Base-by-base conservation (phyloP, 2,329 filamentous ascomycete genomes). In the Pseudogymnoascus sp. region DNA sequence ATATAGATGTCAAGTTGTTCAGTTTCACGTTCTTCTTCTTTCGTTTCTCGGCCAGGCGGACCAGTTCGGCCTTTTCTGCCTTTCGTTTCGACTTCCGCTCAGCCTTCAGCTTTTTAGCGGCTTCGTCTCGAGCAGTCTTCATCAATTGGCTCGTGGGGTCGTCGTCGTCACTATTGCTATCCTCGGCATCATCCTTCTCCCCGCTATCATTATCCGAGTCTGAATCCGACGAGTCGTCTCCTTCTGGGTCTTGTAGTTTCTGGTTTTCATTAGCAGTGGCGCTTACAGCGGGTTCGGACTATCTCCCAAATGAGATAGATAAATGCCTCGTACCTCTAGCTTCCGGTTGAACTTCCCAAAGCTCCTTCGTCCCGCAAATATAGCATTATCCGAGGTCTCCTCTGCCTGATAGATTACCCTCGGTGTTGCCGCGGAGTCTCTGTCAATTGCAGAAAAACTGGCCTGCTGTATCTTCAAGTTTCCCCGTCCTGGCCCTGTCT, bases 1-100 rank as follows among this genome's bases (percentile, higher is more conserved):
- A 89, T 56, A 90, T 84, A 1, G 84, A 87, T 4, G 79, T 81
- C 63, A 86, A 72, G 23, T 79, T 79, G 70, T 87, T 87, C 63
- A 91, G 75, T 65, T 87, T 86, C 61, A 90, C 79, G 63, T 88
- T 84, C 72, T 87, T 88, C 73, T 85, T 85, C 69, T 83, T 81
- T 50, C 85, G 78, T 70, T 82, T 80, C 44, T 84, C 82, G 6
- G 83, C 81, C 16, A 86, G 73, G 67, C 84, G 78, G 66, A 76
- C 75, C 11, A 77, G 74, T 66, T 79, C 80, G 23, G 75, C 75
- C 60, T 77, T 77, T 64, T 81, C 80, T 25, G 75, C 75, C 59
- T 80, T 79, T 68, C 77, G 78, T 69, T 79, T 80, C 40, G 76
- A 75, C 68, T 77, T 71, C 73, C 77, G 75, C 60, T 78, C 76